Base-by-base conservation (phyloP, 2,329 filamentous ascomycete species). In the Monilinia polystroma region DNA sequence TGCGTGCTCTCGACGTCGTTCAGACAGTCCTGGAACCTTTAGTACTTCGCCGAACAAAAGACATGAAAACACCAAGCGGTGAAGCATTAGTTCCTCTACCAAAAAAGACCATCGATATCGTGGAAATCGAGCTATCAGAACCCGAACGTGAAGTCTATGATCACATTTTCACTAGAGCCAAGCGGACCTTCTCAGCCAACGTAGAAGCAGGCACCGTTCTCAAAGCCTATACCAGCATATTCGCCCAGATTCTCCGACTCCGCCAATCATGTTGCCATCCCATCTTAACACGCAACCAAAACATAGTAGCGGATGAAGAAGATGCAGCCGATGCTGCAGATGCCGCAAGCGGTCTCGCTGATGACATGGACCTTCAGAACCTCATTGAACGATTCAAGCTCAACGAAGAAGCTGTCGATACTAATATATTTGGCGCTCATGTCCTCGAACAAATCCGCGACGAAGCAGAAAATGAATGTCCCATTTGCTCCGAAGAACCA, bases 151-250 rank as follows among this genome's bases (percentile, higher is more conserved):
- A 93, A 69, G 92, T 99, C 0, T 99, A 99, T 76, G 90, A 97
- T 72, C 89, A 94, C 76, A 94, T 99, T 66, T 96, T 89, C 73
- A 87, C 85, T 26, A 86, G 89, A 56, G 95, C 92, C 0, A 96
- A 94, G 76, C 85, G 87, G 63, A 90, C 93, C 0, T 95, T 98
- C 76, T 88, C 88, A 43, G 87, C 89, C 68, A 98, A 96, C 68
- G 84, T 97, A 16, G 92, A 96, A 76, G 92, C 91, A 12, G 95
- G 95, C 4, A 98, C 94, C 0, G 84, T 99, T 5, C 86, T 98
- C 82, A 97, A 97, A 77, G 93, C 93, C 0, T 99, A 93, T 75
- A 97, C 95, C 0, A 97, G 93, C 63, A 97, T 99, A 70, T 97
- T 99, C 76, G 94, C 95, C 0, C 95, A 99, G 77, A 96, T 99